These are phyloP conservation scores for Peronospora destructor DNA, from an alignment of 352 stramenopile species.

Conservation along the genomic window DNA sequence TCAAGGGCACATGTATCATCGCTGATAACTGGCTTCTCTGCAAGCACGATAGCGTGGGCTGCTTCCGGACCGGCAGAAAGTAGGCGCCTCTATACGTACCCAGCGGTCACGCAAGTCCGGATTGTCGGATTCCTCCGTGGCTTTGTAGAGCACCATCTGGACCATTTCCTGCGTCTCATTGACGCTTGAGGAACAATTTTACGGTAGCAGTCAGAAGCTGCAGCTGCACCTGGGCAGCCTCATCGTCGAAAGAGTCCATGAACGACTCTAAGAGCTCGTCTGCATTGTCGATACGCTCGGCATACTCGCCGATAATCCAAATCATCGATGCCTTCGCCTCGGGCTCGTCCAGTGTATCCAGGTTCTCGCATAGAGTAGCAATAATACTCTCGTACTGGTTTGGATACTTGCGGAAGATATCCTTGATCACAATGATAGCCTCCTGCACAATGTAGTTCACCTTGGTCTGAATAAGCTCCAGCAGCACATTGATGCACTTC, in stretches of 20 bases:
- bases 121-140: constrained; percentile 97
- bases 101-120: constrained; percentile 96
- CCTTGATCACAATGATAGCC: constrained; percentile 99
- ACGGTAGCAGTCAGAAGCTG: constrained; percentile 98
- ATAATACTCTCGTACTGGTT: constrained; percentile 99
- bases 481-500: constrained; percentile 97
- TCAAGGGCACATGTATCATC: constrained; percentile 97
- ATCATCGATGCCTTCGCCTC: constrained; percentile 99
- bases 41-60: constrained; percentile 95
- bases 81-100: constrained; percentile 99
- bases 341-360: constrained; percentile 98
- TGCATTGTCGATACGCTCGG: constrained; percentile 98
- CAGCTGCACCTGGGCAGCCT: constrained; percentile 94
- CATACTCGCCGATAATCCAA: constrained; percentile 99
- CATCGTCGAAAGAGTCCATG: constrained; percentile 97
- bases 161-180: constrained; percentile 95
- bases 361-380: constrained; percentile 97
- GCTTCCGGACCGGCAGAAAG: constrained; percentile 97
- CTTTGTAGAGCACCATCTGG: constrained; percentile 95
- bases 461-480: constrained; percentile 99
- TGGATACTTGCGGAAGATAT: constrained; percentile 99
- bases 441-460: constrained; percentile 99
- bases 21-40: constrained; percentile 97
- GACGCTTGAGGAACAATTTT: constrained; percentile 98
- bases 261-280: constrained; percentile 98